Evolutionary conservation across 306 rosid genomes (phyloP).

Genomic region (Heteromeles arbutifolia): DNA sequence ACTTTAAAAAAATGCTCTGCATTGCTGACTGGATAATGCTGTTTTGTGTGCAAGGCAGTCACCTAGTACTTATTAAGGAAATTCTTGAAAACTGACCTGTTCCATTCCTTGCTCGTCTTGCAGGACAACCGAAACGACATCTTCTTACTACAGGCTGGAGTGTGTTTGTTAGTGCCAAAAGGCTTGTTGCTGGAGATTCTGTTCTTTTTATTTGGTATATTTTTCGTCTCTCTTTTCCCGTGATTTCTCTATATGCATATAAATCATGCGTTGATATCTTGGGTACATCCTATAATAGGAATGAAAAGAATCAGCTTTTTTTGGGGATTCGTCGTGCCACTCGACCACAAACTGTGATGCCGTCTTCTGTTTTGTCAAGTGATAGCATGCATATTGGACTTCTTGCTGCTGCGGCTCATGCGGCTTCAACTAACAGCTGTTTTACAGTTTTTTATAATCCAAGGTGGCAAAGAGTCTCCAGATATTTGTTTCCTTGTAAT

Average conservation of each 20-base stretch:
- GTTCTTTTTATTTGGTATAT: slow-evolving; percentile 82
- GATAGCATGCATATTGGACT: slow-evolving; percentile 95
- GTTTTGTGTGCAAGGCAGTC: not conserved
- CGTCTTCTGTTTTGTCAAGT: slow-evolving; percentile 77
- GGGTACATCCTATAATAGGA: slow-evolving; percentile 38
- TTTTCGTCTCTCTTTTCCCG: not conserved
- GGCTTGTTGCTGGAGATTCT: slow-evolving; percentile 88
- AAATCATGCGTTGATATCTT: slow-evolving; percentile 7
- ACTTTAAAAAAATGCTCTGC: not conserved
- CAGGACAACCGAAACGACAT: slow-evolving; percentile 95
- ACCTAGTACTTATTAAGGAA: not conserved
- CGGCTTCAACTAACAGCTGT: slow-evolving; percentile 81
- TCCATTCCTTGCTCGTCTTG: slow-evolving; percentile 19
- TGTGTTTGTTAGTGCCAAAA: slow-evolving; percentile 89
- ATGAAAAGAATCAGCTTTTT: slow-evolving; percentile 84
- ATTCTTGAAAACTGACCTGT: slow-evolving; percentile 10
- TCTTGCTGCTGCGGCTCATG: slow-evolving; percentile 96
- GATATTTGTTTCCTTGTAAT: not conserved
- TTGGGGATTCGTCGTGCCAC: slow-evolving; percentile 79
- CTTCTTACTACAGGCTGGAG: slow-evolving; percentile 96
- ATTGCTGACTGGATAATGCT: not conserved
- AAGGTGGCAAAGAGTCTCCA: slow-evolving; percentile 41
- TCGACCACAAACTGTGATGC: slow-evolving; percentile 77
- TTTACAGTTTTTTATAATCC: slow-evolving; percentile 87
- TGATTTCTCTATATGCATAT: slow-evolving; percentile 7